Evolutionary conservation across 1,284 basidiomycete genomes (phyloP), one percentile per base, ranked within the genome.

Genomic region (Entoloma clypeatum): DNA sequence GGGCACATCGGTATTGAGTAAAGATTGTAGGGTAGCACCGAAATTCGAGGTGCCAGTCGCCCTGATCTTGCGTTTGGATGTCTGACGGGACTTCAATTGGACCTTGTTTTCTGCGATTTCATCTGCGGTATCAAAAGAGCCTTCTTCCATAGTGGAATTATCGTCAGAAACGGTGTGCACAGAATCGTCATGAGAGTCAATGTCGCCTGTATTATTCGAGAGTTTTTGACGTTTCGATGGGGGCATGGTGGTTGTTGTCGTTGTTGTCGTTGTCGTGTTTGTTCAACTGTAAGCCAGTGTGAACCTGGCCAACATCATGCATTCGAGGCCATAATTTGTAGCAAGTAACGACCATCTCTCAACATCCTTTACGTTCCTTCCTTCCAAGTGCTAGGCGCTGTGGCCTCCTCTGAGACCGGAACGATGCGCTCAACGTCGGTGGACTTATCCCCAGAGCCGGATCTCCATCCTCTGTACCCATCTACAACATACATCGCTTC

Each of bases 381-480:
- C 16, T n/a, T n/a, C n/a, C n/a, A n/a, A n/a, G n/a, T n/a, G n/a
- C n/a, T n/a, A n/a, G n/a, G n/a, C n/a, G n/a, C n/a, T n/a, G n/a
- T n/a, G n/a, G n/a, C n/a, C n/a, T n/a, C n/a, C n/a, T n/a, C n/a
- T n/a, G n/a, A n/a, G n/a, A n/a, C n/a, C n/a, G n/a, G n/a, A n/a
- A n/a, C n/a, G n/a, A n/a, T n/a, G n/a, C n/a, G n/a, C 33, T 36
- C n/a, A n/a, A n/a, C n/a, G n/a, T n/a, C n/a, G 21, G 58, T 73
- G 49, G 75, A 83, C 58, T 60, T 85, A 32, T 69, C 72, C 18
- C 81, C 79, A 41, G 82, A 82, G 57, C 86, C 86, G 46, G 86
- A 89, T 62, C 67, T 88, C 28, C 75, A 81, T 58, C 86, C 85
- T 32, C 61, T 87, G 30, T 87, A 85, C 56, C 86, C 86, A 28